Percentiles rank a stretch among this genome's conserved stretches.
These are phyloP conservation scores for Cladophialophora immunda DNA, from an alignment of 2,329 filamentous ascomycete genomes.

Conservation along the genomic window DNA sequence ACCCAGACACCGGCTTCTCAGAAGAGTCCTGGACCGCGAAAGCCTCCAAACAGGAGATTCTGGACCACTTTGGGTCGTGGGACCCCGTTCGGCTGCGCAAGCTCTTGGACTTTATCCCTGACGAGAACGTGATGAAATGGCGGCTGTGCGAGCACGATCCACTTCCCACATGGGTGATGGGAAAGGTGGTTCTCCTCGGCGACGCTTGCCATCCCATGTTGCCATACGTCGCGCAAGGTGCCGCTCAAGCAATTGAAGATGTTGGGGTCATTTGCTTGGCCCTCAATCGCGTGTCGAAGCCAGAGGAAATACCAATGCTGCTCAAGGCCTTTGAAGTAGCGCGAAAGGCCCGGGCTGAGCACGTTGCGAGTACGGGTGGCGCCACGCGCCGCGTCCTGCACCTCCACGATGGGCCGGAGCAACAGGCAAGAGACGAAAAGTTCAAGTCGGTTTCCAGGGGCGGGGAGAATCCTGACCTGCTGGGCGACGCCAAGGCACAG, in stretches of 20 bases:
- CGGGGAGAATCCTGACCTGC: slow-evolving; percentile 9
- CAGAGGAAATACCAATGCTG: background rate
- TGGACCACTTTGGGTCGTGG: slow-evolving; percentile 52
- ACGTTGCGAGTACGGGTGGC: background rate
- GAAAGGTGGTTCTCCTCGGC: slow-evolving; percentile 54
- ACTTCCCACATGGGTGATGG: slow-evolving; percentile 59
- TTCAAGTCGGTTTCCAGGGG: slow-evolving; percentile 1
- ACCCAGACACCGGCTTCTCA: slow-evolving; percentile 36
- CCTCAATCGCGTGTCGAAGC: background rate
- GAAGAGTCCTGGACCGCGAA: slow-evolving; percentile 11
- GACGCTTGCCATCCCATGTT: slow-evolving; percentile 56
- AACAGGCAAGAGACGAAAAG: slow-evolving; percentile 7
- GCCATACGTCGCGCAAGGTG: slow-evolving; percentile 62
- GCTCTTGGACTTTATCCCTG: slow-evolving; percentile 9
- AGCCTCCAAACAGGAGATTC: slow-evolving; percentile 18
- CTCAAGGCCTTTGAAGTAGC: slow-evolving; percentile 9
- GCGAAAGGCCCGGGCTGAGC: slow-evolving; percentile 4
- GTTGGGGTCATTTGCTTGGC: slow-evolving; percentile 46
- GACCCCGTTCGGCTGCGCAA: background rate
- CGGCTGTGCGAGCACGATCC: slow-evolving; percentile 7
- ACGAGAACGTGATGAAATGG: slow-evolving; percentile 9
- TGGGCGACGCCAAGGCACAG: background rate
- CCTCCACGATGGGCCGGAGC: slow-evolving; percentile 3
- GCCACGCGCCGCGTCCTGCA: slow-evolving; percentile 4
- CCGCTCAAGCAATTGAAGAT: slow-evolving; percentile 54